These are phyloP conservation scores for Penicillium argentinense DNA, from an alignment of 495 filamentous ascomycete species.

Conservation along the genomic window DNA sequence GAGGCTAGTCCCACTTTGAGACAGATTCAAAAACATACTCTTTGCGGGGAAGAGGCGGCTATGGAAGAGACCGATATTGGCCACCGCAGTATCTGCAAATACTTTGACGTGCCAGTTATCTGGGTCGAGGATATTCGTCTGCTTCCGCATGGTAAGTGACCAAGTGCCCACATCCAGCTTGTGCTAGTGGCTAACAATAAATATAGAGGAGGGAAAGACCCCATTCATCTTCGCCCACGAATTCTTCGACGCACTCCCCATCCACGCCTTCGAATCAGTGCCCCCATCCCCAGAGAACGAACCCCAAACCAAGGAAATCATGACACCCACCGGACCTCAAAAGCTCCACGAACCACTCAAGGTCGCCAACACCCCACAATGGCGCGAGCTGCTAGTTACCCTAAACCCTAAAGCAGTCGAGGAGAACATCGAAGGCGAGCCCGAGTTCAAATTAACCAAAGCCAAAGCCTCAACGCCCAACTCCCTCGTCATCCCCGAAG, in stretches of 20 bases:
- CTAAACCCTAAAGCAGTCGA: slow-evolving; percentile 56
- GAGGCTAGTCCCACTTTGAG: slow-evolving; percentile 80
- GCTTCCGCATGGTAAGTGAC: slow-evolving; percentile 63
- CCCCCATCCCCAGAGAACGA: slow-evolving; percentile 39
- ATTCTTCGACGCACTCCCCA: slow-evolving; percentile 98
- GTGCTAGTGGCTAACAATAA: neutral
- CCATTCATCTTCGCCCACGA: slow-evolving; percentile 96
- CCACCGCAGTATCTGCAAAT: slow-evolving; percentile 72
- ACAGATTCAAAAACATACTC: slow-evolving; percentile 70
- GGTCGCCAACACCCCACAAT: slow-evolving; percentile 59
- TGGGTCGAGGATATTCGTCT: slow-evolving; percentile 90
- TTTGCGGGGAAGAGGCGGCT: slow-evolving; percentile 72
- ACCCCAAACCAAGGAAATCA: slow-evolving; percentile 35
- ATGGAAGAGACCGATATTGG: slow-evolving; percentile 75
- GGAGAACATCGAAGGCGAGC: slow-evolving; percentile 43
- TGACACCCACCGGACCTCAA: slow-evolving; percentile 46
- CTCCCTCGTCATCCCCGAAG: slow-evolving; percentile 78
- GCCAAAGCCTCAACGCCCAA: slow-evolving; percentile 74
- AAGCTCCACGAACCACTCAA: slow-evolving; percentile 45
- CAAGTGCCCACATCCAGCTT: neutral
- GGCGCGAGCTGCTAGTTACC: slow-evolving; percentile 86
- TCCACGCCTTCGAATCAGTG: slow-evolving; percentile 87
- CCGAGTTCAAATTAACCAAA: slow-evolving; percentile 83
- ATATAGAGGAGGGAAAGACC: slow-evolving; percentile 56
- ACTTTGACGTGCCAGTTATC: slow-evolving; percentile 66